Percentiles rank a stretch among this genome's conserved stretches.
Evolutionary conservation across 257 asterid genomes (phyloP).

Genomic region (Scutellaria baicalensis): DNA sequence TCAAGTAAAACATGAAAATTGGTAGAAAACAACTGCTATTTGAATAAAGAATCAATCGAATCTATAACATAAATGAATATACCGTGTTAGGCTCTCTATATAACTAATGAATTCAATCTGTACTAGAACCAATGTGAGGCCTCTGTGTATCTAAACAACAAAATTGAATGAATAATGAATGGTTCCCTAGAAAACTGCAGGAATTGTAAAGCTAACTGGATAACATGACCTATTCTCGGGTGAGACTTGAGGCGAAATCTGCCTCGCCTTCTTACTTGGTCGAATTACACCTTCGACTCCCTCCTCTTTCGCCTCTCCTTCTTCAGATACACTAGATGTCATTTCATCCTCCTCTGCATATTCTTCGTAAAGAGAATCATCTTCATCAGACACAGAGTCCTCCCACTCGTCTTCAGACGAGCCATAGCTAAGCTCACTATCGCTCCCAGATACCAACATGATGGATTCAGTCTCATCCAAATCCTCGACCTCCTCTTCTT

Average conservation of each 20-base stretch:
- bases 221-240: slow-evolving; percentile 11
- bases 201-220: slow-evolving; percentile 47
- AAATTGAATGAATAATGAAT: slow-evolving; percentile 21
- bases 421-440: slow-evolving; percentile 30
- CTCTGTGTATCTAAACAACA: slow-evolving; percentile 20
- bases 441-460: slow-evolving; percentile 42
- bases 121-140: not conserved
- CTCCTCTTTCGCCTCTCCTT: slow-evolving; percentile 20
- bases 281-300: slow-evolving; percentile 18
- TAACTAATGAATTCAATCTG: slow-evolving; percentile 22
- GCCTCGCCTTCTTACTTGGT: slow-evolving; percentile 19
- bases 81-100: slow-evolving; percentile 7
- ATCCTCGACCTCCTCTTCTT: slow-evolving; percentile 42
- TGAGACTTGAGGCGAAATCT: slow-evolving; percentile 14
- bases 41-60: slow-evolving; percentile 22
- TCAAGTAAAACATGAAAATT: not conserved
- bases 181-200: slow-evolving; percentile 44
- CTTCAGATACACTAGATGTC: slow-evolving; percentile 27
- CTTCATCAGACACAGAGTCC: slow-evolving; percentile 30
- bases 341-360: slow-evolving; percentile 25
- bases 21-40: not conserved
- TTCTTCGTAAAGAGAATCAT: slow-evolving; percentile 27
- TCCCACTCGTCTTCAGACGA: slow-evolving; percentile 30
- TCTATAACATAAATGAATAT: slow-evolving; percentile 17
- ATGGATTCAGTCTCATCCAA: slow-evolving; percentile 39